These are phyloP conservation scores for Aspergillus calidoustus DNA, from an alignment of 2,329 filamentous ascomycete species.

Conservation along the genomic window DNA sequence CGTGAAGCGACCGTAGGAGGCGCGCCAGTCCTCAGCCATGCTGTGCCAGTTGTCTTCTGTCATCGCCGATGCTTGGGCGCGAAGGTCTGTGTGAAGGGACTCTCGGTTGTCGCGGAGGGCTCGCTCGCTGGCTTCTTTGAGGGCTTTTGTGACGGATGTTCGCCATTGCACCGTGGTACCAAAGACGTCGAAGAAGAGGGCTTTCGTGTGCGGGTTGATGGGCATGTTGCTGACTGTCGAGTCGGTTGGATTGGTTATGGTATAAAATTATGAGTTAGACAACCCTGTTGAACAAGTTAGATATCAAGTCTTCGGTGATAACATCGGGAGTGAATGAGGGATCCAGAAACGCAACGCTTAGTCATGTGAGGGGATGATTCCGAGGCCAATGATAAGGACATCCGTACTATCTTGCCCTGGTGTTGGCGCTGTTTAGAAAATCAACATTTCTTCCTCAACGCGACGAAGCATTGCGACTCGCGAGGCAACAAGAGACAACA, in stretches of 20 bases:
- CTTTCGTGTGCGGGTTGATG: constrained; percentile 25
- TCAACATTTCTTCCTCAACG: not conserved
- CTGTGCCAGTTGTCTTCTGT: constrained; percentile 62
- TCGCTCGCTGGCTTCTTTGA: constrained; percentile 56
- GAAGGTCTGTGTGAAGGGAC: constrained; percentile 54
- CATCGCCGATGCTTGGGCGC: constrained; percentile 56
- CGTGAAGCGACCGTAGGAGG: constrained; percentile 67
- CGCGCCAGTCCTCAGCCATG: constrained; percentile 74
- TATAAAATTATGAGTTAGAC: not conserved
- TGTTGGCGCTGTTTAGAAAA: too few relatives aligned
- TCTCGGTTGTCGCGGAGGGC: constrained; percentile 53
- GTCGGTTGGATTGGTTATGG: not conserved
- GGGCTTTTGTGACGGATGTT: constrained; percentile 63
- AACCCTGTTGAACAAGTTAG: not conserved
- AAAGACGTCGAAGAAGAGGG: constrained; percentile 43
- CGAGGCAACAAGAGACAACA: not conserved
- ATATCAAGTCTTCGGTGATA: not conserved
- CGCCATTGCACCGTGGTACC: constrained; percentile 79
- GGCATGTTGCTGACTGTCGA: constrained; percentile 25
- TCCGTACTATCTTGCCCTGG: not conserved
- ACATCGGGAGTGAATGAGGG: not conserved
- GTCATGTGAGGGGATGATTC: not conserved
- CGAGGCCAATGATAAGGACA: not conserved
- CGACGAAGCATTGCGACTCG: not conserved
- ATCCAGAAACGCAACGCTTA: not conserved